A percentile compares a stretch with the other conserved stretches of the same genome.
These are phyloP conservation scores for Erodium maritimum DNA, from an alignment of 345 rosid genomes.

Conservation along the genomic window DNA sequence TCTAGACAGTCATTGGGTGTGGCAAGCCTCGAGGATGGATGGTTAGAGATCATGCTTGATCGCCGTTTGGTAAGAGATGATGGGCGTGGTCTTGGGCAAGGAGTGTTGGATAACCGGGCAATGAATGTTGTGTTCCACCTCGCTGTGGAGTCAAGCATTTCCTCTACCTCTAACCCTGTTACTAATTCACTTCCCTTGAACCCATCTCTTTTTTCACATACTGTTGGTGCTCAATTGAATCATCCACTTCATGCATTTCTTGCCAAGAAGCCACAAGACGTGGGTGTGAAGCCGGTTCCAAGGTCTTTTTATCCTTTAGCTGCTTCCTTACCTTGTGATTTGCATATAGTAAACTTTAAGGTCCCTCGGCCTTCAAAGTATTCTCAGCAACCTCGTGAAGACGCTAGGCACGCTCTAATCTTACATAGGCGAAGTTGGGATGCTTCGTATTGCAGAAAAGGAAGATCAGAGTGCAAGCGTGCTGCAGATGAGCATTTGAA, in stretches of 20 bases:
- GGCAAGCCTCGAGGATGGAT: constrained; percentile 69
- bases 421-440: constrained; percentile 76
- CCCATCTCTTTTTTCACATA: constrained; percentile 83
- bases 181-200: constrained; percentile 41
- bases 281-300: constrained; percentile 36
- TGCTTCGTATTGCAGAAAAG: constrained; percentile 52
- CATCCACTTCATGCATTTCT: constrained; percentile 70
- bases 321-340: constrained; percentile 68
- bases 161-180: constrained; percentile 32
- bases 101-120: constrained; percentile 81
- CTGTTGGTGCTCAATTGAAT: constrained; percentile 62
- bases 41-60: constrained; percentile 95
- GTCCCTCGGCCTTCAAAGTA: constrained; percentile 69
- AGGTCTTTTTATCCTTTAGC: constrained; percentile 63
- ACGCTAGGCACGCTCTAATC: constrained; percentile 51
- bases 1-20: constrained; percentile 84
- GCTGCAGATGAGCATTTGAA: constrained; percentile 57
- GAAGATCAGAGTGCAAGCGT: constrained; percentile 46
- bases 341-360: constrained; percentile 79
- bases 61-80: constrained; percentile 76
- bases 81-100: constrained; percentile 99
- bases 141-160: constrained; percentile 51
- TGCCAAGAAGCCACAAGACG: constrained; percentile 63
- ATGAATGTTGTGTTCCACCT: constrained; percentile 68
- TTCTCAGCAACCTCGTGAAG: constrained; percentile 41